A percentile compares a stretch with the other conserved stretches of the same genome.
Evolutionary conservation across 352 stramenopile species (phyloP).

Genomic region (Phytophthora sp.): DNA sequence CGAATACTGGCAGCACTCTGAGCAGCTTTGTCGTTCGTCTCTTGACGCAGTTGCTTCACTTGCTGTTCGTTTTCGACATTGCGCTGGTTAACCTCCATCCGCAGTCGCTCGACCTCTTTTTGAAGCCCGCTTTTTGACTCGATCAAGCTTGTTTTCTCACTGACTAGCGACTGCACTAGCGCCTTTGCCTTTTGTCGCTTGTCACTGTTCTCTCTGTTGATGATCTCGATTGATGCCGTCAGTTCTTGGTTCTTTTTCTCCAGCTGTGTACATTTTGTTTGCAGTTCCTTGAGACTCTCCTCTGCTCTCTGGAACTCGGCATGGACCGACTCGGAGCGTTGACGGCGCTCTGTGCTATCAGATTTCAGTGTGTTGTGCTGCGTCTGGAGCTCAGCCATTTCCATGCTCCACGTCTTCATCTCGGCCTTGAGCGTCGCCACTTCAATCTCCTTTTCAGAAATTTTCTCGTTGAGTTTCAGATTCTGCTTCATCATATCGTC

Average conservation of each 20-base stretch:
- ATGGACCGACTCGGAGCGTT: conserved; percentile 51
- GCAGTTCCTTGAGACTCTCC: conserved; percentile 40
- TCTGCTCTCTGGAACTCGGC: conserved; percentile 57
- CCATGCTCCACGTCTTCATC: conserved; percentile 49
- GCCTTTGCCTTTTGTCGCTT: conserved; percentile 79
- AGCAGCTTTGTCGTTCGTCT: conserved; percentile 56
- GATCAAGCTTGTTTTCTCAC: conserved; percentile 62
- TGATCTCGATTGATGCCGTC: conserved; percentile 39
- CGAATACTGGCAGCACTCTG: conserved; percentile 53
- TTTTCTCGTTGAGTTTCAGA: conserved; percentile 58
- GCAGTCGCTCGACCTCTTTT: conserved; percentile 72
- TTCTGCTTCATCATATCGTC: conserved; percentile 62
- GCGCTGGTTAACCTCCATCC: conserved; percentile 79
- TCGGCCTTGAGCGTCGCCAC: conserved; percentile 50
- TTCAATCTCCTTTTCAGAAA: conserved; percentile 62
- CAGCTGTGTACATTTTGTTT: conserved; percentile 44
- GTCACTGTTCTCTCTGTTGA: conserved; percentile 63
- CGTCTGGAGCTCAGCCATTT: conserved; percentile 48
- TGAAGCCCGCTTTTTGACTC: conserved; percentile 58
- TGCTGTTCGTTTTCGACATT: conserved; percentile 77
- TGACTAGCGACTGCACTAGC: conserved; percentile 66
- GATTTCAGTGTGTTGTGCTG: conserved; percentile 50
- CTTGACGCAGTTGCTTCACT: conserved; percentile 64
- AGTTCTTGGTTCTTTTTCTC: conserved; percentile 72
- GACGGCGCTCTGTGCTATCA: conserved; percentile 47